Base-by-base conservation (phyloP, 1,284 basidiomycete genomes). In the Tilletia setariae region DNA sequence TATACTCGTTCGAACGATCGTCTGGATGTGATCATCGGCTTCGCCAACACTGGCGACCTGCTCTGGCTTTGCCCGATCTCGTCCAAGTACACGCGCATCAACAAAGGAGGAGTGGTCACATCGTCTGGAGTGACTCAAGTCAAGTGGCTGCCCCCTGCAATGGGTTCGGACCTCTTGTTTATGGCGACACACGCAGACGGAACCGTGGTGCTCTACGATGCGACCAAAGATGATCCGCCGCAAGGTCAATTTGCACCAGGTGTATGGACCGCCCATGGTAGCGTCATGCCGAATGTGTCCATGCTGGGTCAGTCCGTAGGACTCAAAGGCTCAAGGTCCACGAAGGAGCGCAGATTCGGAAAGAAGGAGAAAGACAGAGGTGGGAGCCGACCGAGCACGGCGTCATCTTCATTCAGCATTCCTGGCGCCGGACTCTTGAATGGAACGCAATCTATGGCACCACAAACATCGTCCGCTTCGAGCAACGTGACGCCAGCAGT, bases 151-250 rank as follows among this genome's bases (percentile, higher is more conserved):
- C 94, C 94, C 1, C 32, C 56, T 11, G 56, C 56, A 9, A 30
- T 53, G 23, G 51, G 51, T 25, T 53, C 51, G 51, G 79, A 81
- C 47, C 90, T 90, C 66, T 87, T 94, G 25, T 94, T 98, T 81
- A 86, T 95, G 49, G 92, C 90, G n/a, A 90, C 92, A 1, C 92
- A 96, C 79, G 90, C 89, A 16, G 92, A 98, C 77, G 93, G 93
- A 1, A 90, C 90, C 7, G 89, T 95, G 70, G 86, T 93, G 44
- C 87, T 93, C 25, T 94, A 92, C 78, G 93, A 94, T 81, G 91
- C 90, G 75, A 91, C 93, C 75, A 89, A 91, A 40, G 93, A 94
- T 68, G 93, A 96, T 76, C 90, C 91, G n/a, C 44, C 35, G 53
- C 56, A 61, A 30, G 32, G 32, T 2, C 56, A 61, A 16, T 61